Evolutionary conservation across 2,329 filamentous ascomycete species (phyloP).

Genomic region (Alternaria tenuissima): DNA sequence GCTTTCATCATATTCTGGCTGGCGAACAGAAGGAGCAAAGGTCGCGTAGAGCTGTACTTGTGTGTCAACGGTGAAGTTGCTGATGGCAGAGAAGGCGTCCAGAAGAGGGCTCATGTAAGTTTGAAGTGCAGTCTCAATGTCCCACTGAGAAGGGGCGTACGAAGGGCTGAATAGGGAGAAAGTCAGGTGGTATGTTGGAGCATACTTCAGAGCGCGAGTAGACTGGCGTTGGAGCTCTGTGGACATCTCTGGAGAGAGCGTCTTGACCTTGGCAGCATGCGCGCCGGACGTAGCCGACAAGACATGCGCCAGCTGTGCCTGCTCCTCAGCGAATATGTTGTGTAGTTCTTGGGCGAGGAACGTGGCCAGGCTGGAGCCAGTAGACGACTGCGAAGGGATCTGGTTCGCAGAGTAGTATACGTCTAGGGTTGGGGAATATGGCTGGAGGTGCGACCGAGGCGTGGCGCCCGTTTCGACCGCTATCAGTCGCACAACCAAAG

Average conservation of each 20-base stretch:
- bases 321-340: conserved; percentile 84
- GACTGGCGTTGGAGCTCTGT: conserved; percentile 72
- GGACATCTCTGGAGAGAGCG: conserved; percentile 55
- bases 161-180: conserved; percentile 92
- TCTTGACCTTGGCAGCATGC: conserved; percentile 57
- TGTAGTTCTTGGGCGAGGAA: conserved; percentile 83
- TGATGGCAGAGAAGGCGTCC: conserved; percentile 79
- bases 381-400: conserved; percentile 71
- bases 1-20: conserved; percentile 62
- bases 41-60: conserved; percentile 93
- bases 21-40: conserved; percentile 68
- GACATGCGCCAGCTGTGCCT: conserved; percentile 72
- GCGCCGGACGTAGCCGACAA: conserved; percentile 57
- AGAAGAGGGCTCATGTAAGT: conserved; percentile 85
- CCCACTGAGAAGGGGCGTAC: conserved; percentile 83
- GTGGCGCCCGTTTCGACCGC: conserved; percentile 64
- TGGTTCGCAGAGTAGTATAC: conserved; percentile 78
- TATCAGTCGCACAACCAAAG: conserved; percentile 75
- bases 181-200: conserved; percentile 91
- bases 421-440: conserved; percentile 75
- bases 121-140: conserved; percentile 81
- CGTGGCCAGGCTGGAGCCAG: conserved; percentile 75
- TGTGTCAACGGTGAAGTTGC: conserved; percentile 94
- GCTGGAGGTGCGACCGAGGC: conserved; percentile 69
- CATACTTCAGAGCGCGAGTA: conserved; percentile 87